Base-by-base conservation (phyloP, 1,139 yeast species). In the Lizanozyma gosingica region DNA sequence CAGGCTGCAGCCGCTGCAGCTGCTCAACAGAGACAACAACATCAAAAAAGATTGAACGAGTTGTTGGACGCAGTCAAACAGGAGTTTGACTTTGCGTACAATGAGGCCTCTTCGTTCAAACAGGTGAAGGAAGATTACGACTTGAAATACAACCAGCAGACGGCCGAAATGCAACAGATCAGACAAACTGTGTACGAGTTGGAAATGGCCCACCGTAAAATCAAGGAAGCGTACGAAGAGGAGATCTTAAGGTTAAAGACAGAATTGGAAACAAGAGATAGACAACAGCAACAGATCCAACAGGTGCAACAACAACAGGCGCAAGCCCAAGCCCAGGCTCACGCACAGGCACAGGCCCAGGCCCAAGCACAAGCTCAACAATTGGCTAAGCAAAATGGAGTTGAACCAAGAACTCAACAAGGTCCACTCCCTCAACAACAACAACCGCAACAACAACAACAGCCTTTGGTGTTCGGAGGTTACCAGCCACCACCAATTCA, bases 41-140 rank as follows among this genome's bases (percentile, higher is more conserved):
- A 69, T 55, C 72, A 76, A 59, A 71, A 76, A 68, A 55, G 80
- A 61, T 63, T 78, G 60, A 72, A 66, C 50, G 97, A 92, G 62
- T 76, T 92, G 49, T 72, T 92, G 54, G 97, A 92, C 43, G 95
- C 94, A 35, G 81, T 92, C 59, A 85, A 87, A 64, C 87, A 82
- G 56, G 98, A 92, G 68, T 90, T 92, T 53, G 94, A 87, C 52
- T 78, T 77, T 49, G 84, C 94, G 39, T 75, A 86, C 48, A 83
- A 78, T 57, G 97, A 92, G 62, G 95, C 96, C 8, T 78, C 88
- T 39, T 77, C 79, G 48, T 87, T 82, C 63, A 81, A 94, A 56
- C 80, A 86, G 60, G 96, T 90, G 62, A 92, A 88, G 66, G 95
- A 88, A 60, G 97, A 90, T 58, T 86, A 83, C 55, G 97, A 92